Base-by-base conservation (phyloP, 495 filamentous ascomycete genomes). In the Annulohypoxylon stygium region DNA sequence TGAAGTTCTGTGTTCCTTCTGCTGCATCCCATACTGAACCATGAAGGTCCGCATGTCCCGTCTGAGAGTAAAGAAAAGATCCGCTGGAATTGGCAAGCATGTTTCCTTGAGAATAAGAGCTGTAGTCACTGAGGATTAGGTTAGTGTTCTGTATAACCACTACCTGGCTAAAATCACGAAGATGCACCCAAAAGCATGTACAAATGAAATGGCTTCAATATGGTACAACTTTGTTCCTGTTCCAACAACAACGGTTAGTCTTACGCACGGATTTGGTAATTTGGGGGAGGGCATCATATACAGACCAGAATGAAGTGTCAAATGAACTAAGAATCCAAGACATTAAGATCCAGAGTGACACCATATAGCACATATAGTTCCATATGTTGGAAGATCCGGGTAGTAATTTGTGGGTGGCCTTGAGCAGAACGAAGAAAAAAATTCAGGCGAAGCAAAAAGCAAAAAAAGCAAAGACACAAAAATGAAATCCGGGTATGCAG, bases 1-100 rank as follows among this genome's bases (percentile, higher is more conserved):
- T 81, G 72, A 85, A 86, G 83, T 84, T 85, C 83, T 86, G 84
- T 84, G 83, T 75, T 69, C 83, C 84, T 84, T 86, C 84, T 77
- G 78, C 79, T 81, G 84, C 64, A 62, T 85, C 84, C 84, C 84
- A 86, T 75, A 83, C 79, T 78, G 83, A 80, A 83, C 84, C 79
- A 65, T 73, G 71, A 20, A 83, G 82, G 82, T 84, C 83, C 75
- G 82, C 76, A 81, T 83, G 84, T 85, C 80, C 83, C 81, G 84
- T 84, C 61, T 86, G 84, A 82, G 81, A 84, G 78, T 79, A 82
- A 86, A 82, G 81, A 84, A 85, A 85, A 84, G 78, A 83, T 81
- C 73, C 84, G 69, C 79, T 81, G 78, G 81, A 75, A 83, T 70
- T 80, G 74, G 82, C 78, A 80, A 85, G 75, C 80, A 84, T 81